phyloP scores from a whole-genome alignment of 257 asterid genomes.

The Verbascum thapsus region DNA sequence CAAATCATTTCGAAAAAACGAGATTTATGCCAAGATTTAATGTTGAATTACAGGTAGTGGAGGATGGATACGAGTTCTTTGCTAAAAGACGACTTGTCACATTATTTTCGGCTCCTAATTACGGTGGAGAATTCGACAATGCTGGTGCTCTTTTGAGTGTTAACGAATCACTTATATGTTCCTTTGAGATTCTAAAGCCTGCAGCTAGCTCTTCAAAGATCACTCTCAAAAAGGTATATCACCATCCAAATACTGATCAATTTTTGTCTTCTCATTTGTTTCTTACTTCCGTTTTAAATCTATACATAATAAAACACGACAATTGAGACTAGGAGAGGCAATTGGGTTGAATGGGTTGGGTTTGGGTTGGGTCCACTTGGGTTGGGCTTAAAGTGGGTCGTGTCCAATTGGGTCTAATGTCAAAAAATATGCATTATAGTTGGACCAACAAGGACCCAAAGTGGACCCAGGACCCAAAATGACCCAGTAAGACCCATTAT shows the following conservation, averaged over 20 bases:
- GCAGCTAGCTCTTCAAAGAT: conserved; percentile 42
- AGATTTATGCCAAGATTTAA: background rate
- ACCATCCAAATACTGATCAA: too few relatives aligned
- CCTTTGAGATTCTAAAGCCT: conserved; percentile 76
- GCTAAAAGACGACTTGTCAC: conserved; percentile 72
- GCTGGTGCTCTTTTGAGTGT: conserved; percentile 79
- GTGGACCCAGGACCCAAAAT: too few relatives aligned
- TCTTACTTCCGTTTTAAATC: background rate
- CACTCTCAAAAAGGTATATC: conserved; percentile 65
- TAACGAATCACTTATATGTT: conserved; percentile 65
- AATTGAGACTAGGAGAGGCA: too few relatives aligned
- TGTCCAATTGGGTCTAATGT: too few relatives aligned
- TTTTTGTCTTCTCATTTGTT: background rate
- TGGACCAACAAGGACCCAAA: too few relatives aligned
- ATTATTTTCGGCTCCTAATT: conserved; percentile 76
- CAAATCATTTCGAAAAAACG: conserved; percentile 5
- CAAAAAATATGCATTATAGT: too few relatives aligned
- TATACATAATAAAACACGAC: too few relatives aligned
- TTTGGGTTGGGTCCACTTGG: too few relatives aligned
- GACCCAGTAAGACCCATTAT: too few relatives aligned
- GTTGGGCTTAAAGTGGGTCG: too few relatives aligned
- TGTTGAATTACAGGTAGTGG: conserved; percentile 59
- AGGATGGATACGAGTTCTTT: conserved; percentile 88
- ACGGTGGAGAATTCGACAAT: conserved; percentile 84
- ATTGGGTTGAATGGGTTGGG: too few relatives aligned